A percentile compares a stretch with the other conserved stretches of the same genome.
Evolutionary conservation across 441 rosid genomes (phyloP).

Genomic region (Croton laevigatus): DNA sequence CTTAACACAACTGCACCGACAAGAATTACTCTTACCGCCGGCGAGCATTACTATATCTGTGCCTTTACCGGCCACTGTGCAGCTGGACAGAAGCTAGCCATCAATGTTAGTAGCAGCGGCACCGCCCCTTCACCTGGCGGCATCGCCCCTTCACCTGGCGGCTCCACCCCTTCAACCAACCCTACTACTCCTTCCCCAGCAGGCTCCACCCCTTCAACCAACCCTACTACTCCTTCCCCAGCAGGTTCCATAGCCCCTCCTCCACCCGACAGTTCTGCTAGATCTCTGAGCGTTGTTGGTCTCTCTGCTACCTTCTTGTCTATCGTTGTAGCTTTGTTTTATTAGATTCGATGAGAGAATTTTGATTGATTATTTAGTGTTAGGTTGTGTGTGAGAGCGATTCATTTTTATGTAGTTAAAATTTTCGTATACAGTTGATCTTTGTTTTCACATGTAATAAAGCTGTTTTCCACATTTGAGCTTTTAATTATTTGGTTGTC

Average conservation of each 20-base stretch:
- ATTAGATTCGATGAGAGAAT: conserved; percentile 19
- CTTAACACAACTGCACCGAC: conserved; percentile 23
- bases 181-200: conserved; percentile 27
- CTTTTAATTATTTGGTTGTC: not conserved
- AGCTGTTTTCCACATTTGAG: conserved; percentile 17
- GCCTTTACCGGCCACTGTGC: conserved; percentile 31
- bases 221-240: conserved; percentile 27
- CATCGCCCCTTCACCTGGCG: not conserved
- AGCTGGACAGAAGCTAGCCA: conserved; percentile 36
- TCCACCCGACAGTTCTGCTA: conserved; percentile 35
- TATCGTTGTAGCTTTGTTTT: conserved; percentile 31
- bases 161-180: conserved; percentile 8
- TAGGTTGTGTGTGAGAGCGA: conserved; percentile 1
- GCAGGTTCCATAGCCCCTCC: conserved; percentile 28
- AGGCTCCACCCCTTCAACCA: conserved; percentile 6
- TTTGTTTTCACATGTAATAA: conserved; percentile 16
- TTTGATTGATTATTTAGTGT: not conserved
- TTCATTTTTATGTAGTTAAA: conserved; percentile 22
- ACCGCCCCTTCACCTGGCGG: too few relatives aligned
- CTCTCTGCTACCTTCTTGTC: conserved; percentile 24
- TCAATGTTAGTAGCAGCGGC: conserved; percentile 28
- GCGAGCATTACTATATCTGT: conserved; percentile 36
- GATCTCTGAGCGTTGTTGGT: conserved; percentile 27
- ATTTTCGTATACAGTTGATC: conserved; percentile 19
- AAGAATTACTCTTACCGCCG: conserved; percentile 31